Conservation (phyloP, 179 eudicot genomes). For the Silene coronaria region DNA sequence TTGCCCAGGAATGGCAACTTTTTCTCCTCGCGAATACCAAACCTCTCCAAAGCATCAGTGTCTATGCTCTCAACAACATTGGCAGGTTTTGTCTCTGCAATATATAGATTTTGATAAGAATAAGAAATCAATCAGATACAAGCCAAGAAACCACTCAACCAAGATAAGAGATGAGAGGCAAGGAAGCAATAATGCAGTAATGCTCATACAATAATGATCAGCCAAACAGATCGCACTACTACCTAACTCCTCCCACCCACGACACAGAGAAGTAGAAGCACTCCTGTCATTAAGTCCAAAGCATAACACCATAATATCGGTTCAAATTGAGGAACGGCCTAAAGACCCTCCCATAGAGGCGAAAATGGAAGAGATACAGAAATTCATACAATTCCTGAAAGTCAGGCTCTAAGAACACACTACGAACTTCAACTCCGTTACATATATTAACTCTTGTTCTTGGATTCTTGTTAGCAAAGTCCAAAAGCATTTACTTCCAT, state of each 20-base stretch:
- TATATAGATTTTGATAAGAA: background rate
- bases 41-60: conserved; percentile 57
- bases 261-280: background rate
- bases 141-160: background rate
- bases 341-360: background rate
- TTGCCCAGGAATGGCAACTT: conserved; percentile 58
- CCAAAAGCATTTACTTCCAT: background rate
- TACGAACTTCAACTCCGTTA: background rate
- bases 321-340: background rate
- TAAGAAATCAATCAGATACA: background rate
- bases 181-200: background rate
- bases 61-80: conserved; percentile 23
- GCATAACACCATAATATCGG: background rate
- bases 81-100: conserved; percentile 43
- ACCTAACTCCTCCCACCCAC: background rate
- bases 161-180: background rate
- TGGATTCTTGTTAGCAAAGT: background rate
- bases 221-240: background rate
- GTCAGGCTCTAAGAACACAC: background rate
- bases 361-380: background rate
- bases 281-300: background rate
- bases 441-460: background rate
- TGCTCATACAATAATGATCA: background rate
- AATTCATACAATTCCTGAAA: background rate
- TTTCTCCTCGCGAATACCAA: conserved; percentile 64